Percentiles rank a stretch among this genome's conserved stretches.
These are phyloP conservation scores for Periglandula ipomoeae DNA, from an alignment of 2,329 filamentous ascomycete genomes.

Conservation along the genomic window DNA sequence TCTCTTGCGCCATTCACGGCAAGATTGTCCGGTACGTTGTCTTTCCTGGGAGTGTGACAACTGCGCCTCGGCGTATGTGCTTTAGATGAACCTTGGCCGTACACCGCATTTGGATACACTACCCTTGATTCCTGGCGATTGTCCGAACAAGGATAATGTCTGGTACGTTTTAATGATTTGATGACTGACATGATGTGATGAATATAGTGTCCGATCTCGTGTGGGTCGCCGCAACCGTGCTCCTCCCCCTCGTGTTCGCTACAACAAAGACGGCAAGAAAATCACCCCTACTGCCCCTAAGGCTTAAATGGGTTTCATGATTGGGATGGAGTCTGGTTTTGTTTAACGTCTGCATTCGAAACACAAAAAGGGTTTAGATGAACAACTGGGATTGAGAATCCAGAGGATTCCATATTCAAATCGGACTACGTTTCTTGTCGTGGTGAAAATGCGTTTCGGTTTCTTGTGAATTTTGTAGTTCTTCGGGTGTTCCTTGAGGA, in stretches of 20 bases:
- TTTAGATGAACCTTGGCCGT: conserved; percentile 55
- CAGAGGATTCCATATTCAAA: conserved; percentile 14
- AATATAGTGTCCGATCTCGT: conserved; percentile 83
- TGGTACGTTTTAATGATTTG: conserved; percentile 20
- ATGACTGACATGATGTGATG: conserved; percentile 11
- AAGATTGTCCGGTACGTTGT: conserved; percentile 98
- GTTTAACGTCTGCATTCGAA: conserved; percentile 27
- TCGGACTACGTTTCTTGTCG: conserved; percentile 15
- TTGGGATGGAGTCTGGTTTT: conserved; percentile 29
- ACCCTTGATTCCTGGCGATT: conserved; percentile 5
- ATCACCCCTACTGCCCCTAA: conserved; percentile 63
- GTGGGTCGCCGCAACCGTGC: conserved; percentile 98
- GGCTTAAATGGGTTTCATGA: conserved; percentile 24
- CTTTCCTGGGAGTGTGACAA: conserved; percentile 50
- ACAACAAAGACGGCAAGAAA: conserved; percentile 99
- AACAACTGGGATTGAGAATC: conserved; percentile 23
- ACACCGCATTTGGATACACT: conserved; percentile 27
- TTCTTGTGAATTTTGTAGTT: neutral
- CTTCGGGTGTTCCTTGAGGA: neutral
- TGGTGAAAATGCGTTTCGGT: conserved; percentile 1
- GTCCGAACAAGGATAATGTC: neutral
- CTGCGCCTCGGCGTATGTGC: conserved; percentile 40
- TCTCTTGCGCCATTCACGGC: conserved; percentile 99
- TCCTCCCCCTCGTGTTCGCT: conserved; percentile 91
- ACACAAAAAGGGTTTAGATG: conserved; percentile 24